A percentile compares a stretch with the other conserved stretches of the same genome.
Conservation (phyloP, 2,329 filamentous ascomycete species). For the Hortaea werneckii region DNA sequence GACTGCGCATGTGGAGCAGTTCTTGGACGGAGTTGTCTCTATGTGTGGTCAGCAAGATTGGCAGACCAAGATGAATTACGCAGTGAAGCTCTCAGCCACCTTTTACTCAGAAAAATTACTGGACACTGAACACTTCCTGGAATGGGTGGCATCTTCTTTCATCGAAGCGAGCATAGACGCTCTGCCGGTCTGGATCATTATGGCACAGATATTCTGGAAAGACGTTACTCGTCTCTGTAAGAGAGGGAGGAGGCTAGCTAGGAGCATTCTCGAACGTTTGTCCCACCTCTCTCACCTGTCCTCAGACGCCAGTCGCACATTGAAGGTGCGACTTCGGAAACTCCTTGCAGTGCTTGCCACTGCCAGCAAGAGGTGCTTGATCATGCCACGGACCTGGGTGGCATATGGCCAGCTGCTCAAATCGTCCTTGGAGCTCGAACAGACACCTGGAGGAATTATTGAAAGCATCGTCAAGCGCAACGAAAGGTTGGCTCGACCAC, state of each 20-base stretch:
- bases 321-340: constrained; percentile 52
- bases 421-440: constrained; percentile 29
- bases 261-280: constrained; percentile 61
- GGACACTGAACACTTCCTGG: constrained; percentile 82
- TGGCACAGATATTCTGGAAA: constrained; percentile 75
- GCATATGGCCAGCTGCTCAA: constrained; percentile 50
- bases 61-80: constrained; percentile 74
- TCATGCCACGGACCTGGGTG: constrained; percentile 62
- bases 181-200: constrained; percentile 78
- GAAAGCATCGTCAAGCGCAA: constrained; percentile 40
- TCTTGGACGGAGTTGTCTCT: constrained; percentile 64
- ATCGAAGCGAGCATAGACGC: constrained; percentile 57
- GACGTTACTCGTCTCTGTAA: constrained; percentile 65
- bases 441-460: constrained; percentile 24
- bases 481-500: constrained; percentile 28
- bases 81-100: constrained; percentile 38
- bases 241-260: constrained; percentile 63
- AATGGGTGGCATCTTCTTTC: constrained; percentile 74
- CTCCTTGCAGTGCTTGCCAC: constrained; percentile 49
- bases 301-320: constrained; percentile 48
- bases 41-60: constrained; percentile 61
- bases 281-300: constrained; percentile 23
- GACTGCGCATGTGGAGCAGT: constrained; percentile 84
- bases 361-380: constrained; percentile 59
- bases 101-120: constrained; percentile 49